Percentiles rank a stretch among this genome's conserved stretches.
Evolutionary conservation across 176 grass and related monocot genomes (phyloP).

Genomic region (Stipa capillata): DNA sequence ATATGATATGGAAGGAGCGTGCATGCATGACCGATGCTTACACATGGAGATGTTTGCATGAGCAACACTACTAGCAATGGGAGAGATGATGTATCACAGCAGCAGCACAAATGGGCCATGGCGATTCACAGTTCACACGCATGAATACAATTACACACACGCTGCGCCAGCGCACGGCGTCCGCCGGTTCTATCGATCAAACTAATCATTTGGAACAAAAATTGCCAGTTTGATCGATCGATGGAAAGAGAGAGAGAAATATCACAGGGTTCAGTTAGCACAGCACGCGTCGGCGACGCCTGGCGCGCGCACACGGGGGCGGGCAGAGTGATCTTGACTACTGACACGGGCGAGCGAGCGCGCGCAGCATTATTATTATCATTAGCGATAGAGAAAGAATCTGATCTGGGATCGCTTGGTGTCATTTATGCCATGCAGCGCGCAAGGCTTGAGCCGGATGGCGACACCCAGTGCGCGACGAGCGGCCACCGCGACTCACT

Average conservation of each 20-base stretch:
- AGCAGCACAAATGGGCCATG: slow-evolving; percentile 2
- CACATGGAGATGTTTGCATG: slow-evolving; percentile 19
- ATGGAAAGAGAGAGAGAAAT: neutral
- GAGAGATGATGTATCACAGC: neutral
- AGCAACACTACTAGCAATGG: neutral
- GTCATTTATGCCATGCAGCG: slow-evolving; percentile 28
- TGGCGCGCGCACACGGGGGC: slow-evolving; percentile 11
- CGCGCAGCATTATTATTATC: slow-evolving; percentile 16
- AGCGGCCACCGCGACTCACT: slow-evolving; percentile 25
- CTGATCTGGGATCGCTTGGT: slow-evolving; percentile 12
- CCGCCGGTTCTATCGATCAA: no score
- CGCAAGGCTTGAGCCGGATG: slow-evolving; percentile 24
- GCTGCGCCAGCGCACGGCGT: no score
- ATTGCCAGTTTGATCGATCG: no score
- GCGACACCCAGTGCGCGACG: slow-evolving; percentile 46
- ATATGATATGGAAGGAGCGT: neutral
- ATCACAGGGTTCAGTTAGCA: neutral
- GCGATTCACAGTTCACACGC: neutral
- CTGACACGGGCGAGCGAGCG: neutral
- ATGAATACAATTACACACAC: no score
- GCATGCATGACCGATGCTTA: slow-evolving; percentile 22
- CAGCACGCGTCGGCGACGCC: neutral
- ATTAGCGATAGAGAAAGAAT: slow-evolving; percentile 9
- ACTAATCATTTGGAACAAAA: no score
- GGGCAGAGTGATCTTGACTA: neutral